Evolutionary conservation across 129 eudicot genomes (phyloP).

Genomic region (Chrysanthemum seticuspe): DNA sequence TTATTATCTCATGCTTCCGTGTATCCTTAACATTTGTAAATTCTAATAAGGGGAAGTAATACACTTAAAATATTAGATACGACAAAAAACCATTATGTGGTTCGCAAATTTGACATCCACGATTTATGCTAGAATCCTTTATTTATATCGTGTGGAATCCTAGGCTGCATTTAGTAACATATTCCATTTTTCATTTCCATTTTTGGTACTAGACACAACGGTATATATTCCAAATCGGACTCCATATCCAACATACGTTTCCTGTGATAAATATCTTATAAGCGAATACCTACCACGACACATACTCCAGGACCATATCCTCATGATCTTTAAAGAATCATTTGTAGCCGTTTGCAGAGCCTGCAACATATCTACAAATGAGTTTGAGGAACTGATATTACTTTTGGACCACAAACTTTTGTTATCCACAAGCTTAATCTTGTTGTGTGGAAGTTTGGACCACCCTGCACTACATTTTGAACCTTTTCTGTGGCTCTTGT

Average conservation of each 20-base stretch:
- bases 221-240: slow-evolving; percentile 11
- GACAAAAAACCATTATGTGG: neutral
- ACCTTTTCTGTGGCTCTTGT: slow-evolving; percentile 23
- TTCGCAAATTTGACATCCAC: neutral
- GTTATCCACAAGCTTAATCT: slow-evolving; percentile 23
- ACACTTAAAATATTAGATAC: neutral
- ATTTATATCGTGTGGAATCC: neutral
- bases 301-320: slow-evolving; percentile 26
- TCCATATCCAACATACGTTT: slow-evolving; percentile 8
- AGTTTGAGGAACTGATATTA: slow-evolving; percentile 24
- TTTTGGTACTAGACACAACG: neutral
- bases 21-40: slow-evolving; percentile 4
- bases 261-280: slow-evolving; percentile 5
- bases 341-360: slow-evolving; percentile 32
- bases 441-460: slow-evolving; percentile 28
- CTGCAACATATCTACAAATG: slow-evolving; percentile 26
- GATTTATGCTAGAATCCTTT: neutral
- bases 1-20: neutral
- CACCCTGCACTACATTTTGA: slow-evolving; percentile 32
- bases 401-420: slow-evolving; percentile 40
- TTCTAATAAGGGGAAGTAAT: neutral
- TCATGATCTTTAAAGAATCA: slow-evolving; percentile 29
- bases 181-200: neutral
- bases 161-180: neutral
- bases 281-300: slow-evolving; percentile 16